Evolutionary conservation across 331 rosid genomes (phyloP), one percentile per base, ranked within the genome.

Genomic region (Malus hybrid): DNA sequence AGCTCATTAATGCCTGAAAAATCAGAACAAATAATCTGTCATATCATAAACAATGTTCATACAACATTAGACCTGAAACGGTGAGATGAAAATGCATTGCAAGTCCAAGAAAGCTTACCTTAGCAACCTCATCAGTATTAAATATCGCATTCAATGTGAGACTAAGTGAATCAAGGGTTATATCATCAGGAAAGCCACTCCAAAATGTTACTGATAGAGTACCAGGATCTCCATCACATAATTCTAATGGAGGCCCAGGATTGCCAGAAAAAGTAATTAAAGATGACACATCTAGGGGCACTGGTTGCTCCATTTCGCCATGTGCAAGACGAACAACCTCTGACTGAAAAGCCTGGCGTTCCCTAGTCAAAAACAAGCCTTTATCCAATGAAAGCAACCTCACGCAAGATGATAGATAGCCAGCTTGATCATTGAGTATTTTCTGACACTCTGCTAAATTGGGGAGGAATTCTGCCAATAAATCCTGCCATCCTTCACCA

Each of bases 141-240:
- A 74, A 80, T 73, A 96, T 89, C 73, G 97, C 90, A 80, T 83
- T 90, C 85, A 94, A 86, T 42, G 99, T 92, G 79, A 94, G 89
- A 88, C 89, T 94, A 76, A 94, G 81, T 67, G 97, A 90, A 82
- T 94, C 97, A 65, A 94, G 97, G 77, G 97, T 89, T 78, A 94
- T 94, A 78, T 92, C 97, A 81, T 86, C 97, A 13, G 97, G 97
- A 90, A 94, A 94, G 81, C 99, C 99, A 81, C 99, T 94, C 92
- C 97, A 94, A 60, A 94, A 81, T 62, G 92, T 88, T 44, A 94
- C 96, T 22, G 93, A 90, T 64, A 94, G 93, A 82, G 77, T 77
- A 73, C 99, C 97, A 18, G 99, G 93, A 84, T 94, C 99, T 76
- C 85, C 88, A 81, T 94, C 93, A 46, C 99, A 94, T 76, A 94